These are phyloP conservation scores for Schizonepeta tenuifolia DNA, from an alignment of 257 asterid species.

Conservation along the genomic window DNA sequence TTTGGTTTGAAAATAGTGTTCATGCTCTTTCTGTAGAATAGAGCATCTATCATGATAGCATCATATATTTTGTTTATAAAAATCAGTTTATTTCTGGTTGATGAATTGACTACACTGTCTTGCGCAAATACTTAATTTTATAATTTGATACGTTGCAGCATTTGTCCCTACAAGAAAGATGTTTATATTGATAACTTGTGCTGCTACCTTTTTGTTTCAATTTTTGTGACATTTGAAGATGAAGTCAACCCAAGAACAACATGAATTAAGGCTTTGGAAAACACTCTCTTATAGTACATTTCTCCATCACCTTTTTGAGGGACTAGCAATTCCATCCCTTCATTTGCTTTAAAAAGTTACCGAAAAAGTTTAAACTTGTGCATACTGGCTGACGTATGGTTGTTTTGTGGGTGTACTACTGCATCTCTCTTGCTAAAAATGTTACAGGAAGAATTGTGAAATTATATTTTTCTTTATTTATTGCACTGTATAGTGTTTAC, in stretches of 20 bases:
- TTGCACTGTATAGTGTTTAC: background rate
- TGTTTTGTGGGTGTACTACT: too few relatives aligned
- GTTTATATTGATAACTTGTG: conserved; percentile 1
- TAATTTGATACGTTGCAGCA: conserved; percentile 1
- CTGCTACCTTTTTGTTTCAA: background rate
- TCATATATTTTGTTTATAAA: conserved; percentile 25
- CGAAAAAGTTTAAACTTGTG: too few relatives aligned
- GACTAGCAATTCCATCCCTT: conserved; percentile 9
- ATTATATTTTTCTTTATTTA: background rate
- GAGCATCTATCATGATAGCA: background rate
- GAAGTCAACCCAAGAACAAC: background rate
- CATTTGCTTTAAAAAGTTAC: conserved; percentile 7
- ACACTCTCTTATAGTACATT: background rate
- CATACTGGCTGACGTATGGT: too few relatives aligned
- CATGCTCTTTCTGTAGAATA: background rate
- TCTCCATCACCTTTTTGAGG: conserved; percentile 16
- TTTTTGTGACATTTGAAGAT: background rate
- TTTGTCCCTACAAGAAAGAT: conserved; percentile 9
- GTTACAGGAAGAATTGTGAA: background rate
- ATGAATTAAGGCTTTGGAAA: conserved; percentile 16
- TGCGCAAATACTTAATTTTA: background rate
- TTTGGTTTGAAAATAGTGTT: background rate
- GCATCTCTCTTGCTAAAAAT: background rate
- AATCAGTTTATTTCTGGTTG: conserved; percentile 1
- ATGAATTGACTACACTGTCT: background rate